Evolutionary conservation across 805 yeast genomes (phyloP).

Genomic region (Candida sithepensis): DNA sequence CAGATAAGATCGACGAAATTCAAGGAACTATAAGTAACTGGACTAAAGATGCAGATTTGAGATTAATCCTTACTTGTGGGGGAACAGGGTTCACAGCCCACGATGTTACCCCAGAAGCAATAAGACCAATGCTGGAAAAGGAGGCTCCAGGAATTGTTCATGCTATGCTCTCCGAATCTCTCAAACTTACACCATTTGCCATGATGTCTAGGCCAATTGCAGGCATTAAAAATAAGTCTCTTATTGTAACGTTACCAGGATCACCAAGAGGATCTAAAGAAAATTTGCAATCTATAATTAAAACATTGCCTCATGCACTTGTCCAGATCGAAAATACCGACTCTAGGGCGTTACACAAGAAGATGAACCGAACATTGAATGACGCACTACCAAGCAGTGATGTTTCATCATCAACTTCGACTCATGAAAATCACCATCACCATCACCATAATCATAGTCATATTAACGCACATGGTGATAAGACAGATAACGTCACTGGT

Average conservation of each 20-base stretch:
- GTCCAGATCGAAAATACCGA: constrained; percentile 32
- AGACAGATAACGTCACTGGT: constrained; percentile 6
- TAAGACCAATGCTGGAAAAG: constrained; percentile 37
- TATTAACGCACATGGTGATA: constrained; percentile 19
- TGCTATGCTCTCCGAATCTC: constrained; percentile 41
- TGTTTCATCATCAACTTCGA: constrained; percentile 2
- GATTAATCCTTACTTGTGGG: constrained; percentile 44
- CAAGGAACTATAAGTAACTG: constrained; percentile 26
- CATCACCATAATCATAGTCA: constrained; percentile 12
- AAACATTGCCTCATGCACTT: constrained; percentile 41
- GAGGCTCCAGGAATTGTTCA: constrained; percentile 49
- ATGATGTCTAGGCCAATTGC: constrained; percentile 49
- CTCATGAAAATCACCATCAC: constrained; percentile 13
- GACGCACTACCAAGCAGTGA: constrained; percentile 22
- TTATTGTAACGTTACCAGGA: constrained; percentile 49
- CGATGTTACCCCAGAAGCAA: constrained; percentile 52
- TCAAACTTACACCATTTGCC: constrained; percentile 44
- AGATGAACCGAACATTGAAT: constrained; percentile 24
- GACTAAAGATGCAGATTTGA: constrained; percentile 20
- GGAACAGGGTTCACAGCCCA: constrained; percentile 48
- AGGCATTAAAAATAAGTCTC: constrained; percentile 35
- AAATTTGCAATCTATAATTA: constrained; percentile 37
- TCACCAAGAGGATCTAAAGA: constrained; percentile 48
- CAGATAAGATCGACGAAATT: constrained; percentile 35
- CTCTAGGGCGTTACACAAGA: constrained; percentile 39